Evolutionary conservation across 2,329 filamentous ascomycete genomes (phyloP), one percentile per base, ranked within the genome.

Genomic region (Epicoccum nigrum): DNA sequence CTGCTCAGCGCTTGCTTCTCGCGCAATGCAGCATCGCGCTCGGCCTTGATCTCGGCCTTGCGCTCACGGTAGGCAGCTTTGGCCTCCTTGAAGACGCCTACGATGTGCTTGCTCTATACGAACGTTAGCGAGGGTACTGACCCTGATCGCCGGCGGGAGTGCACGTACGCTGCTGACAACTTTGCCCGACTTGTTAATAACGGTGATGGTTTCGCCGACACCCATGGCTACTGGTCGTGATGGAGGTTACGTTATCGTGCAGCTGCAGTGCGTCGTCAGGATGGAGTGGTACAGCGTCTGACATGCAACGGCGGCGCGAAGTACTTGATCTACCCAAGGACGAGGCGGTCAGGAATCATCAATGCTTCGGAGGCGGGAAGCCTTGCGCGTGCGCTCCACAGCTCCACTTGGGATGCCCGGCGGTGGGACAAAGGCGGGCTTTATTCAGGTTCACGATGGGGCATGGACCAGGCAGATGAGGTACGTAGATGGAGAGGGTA

Each of bases 41-140:
- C 85, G 16, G 87, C 85, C 70, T 86, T 86, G 63, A 96, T 82
- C 62, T 92, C 86, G 6, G 90, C 88, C 73, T 95, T 96, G 69
- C 90, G 90, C 68, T 96, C 90, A 50, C 87, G 83, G 75, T 97
- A 97, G 51, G 90, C 89, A 45, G 87, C 85, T 70, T 90, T 91
- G 58, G 92, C 93, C 71, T 97, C 92, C 72, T 91, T 96, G 81
- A 96, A 95, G 68, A 97, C 88, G 70, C 86, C 87, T 68, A 95
- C 84, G 19, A 97, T 80, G 64, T 96, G 90, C 76, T 95, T 96
- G 68, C 91, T 91, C 91, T 95, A 25, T 28, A 48, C 39, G 33
- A 44, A n/a, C 19, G 46, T 56, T 51, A 53, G 31, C 9, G 41
- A 30, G n/a, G 34, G 8, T 21, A 17, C 33, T 42, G n/a, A n/a